These are phyloP conservation scores for Streptanthus diversifolius DNA, from an alignment of 345 rosid genomes.

Conservation along the genomic window DNA sequence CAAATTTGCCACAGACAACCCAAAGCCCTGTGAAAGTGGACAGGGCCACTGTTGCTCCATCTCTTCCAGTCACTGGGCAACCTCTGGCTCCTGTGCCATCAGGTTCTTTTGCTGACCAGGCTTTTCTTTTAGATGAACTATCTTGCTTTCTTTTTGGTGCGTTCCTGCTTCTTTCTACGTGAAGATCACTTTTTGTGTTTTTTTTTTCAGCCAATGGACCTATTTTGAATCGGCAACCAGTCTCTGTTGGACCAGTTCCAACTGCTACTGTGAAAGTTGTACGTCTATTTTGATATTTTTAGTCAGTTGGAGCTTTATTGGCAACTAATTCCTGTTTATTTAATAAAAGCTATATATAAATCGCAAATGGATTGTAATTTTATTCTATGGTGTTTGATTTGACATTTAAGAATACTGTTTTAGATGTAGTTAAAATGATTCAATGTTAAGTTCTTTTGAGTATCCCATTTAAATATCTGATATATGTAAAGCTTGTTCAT, in stretches of 20 bases:
- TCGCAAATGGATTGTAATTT: not conserved
- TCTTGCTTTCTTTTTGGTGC: not conserved
- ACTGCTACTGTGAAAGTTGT: slow-evolving; percentile 88
- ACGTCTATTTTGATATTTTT: slow-evolving; percentile 36
- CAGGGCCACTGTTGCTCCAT: slow-evolving; percentile 48
- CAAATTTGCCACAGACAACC: slow-evolving; percentile 59
- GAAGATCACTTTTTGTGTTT: slow-evolving; percentile 2
- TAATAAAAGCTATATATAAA: not conserved
- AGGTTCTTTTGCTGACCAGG: slow-evolving; percentile 43
- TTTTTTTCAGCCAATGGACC: slow-evolving; percentile 61
- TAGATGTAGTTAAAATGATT: not conserved
- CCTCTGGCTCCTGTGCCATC: slow-evolving; percentile 57
- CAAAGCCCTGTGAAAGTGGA: slow-evolving; percentile 84
- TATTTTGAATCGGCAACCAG: slow-evolving; percentile 55
- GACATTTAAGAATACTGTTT: not conserved
- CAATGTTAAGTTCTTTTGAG: not conserved
- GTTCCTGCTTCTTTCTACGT: slow-evolving; percentile 8
- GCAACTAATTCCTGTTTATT: not conserved
- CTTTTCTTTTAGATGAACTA: not conserved
- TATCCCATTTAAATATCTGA: not conserved
- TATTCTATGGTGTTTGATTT: not conserved
- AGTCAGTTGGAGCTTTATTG: not conserved
- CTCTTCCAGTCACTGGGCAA: slow-evolving; percentile 61
- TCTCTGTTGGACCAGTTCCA: slow-evolving; percentile 70
- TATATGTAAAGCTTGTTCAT: slow-evolving; percentile 11